Percentiles rank a stretch among this genome's conserved stretches.
phyloP scores from a whole-genome alignment of 2,329 filamentous ascomycete genomes.

The Fusarium sp. region DNA sequence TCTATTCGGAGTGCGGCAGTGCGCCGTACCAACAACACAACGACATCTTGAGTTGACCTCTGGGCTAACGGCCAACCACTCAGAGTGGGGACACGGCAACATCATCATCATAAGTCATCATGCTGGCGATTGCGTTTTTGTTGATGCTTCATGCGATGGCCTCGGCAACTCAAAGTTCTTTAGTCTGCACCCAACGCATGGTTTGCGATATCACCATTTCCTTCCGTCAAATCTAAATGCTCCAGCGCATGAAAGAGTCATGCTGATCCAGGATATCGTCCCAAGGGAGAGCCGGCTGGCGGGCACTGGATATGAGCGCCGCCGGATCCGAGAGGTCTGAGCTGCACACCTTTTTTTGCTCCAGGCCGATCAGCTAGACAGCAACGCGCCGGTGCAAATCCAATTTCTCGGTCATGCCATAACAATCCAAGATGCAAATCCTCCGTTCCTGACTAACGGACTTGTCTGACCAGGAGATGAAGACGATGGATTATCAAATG shows the following conservation, averaged over 20 bases:
- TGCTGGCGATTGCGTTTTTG: slow-evolving; percentile 26
- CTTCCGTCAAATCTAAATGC: slow-evolving; percentile 1
- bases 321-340: slow-evolving; percentile 30
- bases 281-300: slow-evolving; percentile 21
- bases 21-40: slow-evolving; percentile 32
- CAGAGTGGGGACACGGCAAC: slow-evolving; percentile 33
- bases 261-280: slow-evolving; percentile 7
- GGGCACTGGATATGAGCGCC: slow-evolving; percentile 33
- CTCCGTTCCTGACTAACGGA: slow-evolving; percentile 37
- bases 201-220: background rate
- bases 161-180: slow-evolving; percentile 17
- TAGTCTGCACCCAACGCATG: background rate
- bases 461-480: slow-evolving; percentile 29
- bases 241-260: slow-evolving; percentile 21
- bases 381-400: slow-evolving; percentile 24
- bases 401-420: slow-evolving; percentile 37
- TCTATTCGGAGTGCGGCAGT: slow-evolving; percentile 42
- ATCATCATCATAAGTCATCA: slow-evolving; percentile 41
- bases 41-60: slow-evolving; percentile 27
- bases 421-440: slow-evolving; percentile 19
- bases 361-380: slow-evolving; percentile 27
- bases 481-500: slow-evolving; percentile 9
- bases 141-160: slow-evolving; percentile 24
- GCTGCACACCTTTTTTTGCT: slow-evolving; percentile 25
- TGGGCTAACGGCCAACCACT: slow-evolving; percentile 27